Conservation (phyloP, 2,329 filamentous ascomycete genomes). For the Arachnopeziza araneosa region DNA sequence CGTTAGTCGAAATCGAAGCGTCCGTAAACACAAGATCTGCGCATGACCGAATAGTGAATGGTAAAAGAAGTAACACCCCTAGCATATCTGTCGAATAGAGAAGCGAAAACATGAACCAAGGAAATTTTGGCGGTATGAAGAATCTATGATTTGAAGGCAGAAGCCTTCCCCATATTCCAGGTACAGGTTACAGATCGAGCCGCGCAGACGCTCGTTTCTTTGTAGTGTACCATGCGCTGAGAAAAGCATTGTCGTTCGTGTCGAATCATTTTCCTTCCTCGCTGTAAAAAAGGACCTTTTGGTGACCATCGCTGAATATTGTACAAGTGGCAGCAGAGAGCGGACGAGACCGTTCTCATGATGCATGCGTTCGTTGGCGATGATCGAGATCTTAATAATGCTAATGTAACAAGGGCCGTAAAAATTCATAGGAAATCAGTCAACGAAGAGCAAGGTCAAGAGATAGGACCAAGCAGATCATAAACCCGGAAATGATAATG, state of each 20-base stretch:
- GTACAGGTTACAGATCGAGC: constrained; percentile 32
- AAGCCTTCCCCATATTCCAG: constrained; percentile 9
- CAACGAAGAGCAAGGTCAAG: constrained; percentile 16
- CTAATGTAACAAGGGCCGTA: constrained; percentile 33
- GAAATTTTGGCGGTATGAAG: constrained; percentile 22
- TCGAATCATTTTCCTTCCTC: constrained; percentile 25
- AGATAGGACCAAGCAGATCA: constrained; percentile 2
- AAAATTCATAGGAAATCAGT: constrained; percentile 32
- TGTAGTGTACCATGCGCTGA: constrained; percentile 30
- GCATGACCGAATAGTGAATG: constrained; percentile 24
- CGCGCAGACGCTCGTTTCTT: constrained; percentile 24
- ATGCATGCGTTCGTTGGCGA: constrained; percentile 23
- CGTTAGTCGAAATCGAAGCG: constrained; percentile 13
- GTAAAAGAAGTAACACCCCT: constrained; percentile 17
- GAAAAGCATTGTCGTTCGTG: constrained; percentile 18
- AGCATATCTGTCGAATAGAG: constrained; percentile 11
- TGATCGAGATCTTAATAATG: constrained; percentile 19
- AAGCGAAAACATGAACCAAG: constrained; percentile 15
- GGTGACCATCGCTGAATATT: constrained; percentile 28
- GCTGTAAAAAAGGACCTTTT: constrained; percentile 18
- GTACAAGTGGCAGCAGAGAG: constrained; percentile 29
- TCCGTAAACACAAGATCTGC: constrained; percentile 27
- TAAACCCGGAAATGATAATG: constrained; percentile 26
- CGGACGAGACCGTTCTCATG: constrained; percentile 20
- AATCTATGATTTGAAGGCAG: neutral